Base-by-base conservation (phyloP, 2,329 filamentous ascomycete genomes). In the Talaromyces sp. region DNA sequence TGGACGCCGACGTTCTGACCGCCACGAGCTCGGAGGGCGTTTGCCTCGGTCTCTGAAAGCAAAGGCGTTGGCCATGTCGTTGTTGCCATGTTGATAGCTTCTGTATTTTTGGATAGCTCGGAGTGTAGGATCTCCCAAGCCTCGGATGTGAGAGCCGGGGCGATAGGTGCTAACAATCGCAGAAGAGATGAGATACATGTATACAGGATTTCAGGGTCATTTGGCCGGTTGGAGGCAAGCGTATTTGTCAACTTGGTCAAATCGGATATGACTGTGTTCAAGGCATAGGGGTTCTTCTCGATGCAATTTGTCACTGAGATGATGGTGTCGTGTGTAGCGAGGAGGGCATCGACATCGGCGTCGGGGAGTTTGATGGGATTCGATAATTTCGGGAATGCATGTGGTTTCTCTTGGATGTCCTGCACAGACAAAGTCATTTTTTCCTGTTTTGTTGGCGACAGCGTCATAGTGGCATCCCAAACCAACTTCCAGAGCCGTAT, bases 191-290 rank as follows among this genome's bases (percentile, higher is more conserved):
- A 81, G 77, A 73, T 78, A 80, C 68, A 90, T 72, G 71, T 69
- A 58, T 79, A 79, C 37, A 73, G 68, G 4, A 77, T 60, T 3
- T 73, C 70, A 43, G 81, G 79, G n/a, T 62, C 33, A 6, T 79
- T 79, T 14, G 82, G 78, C 14, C 37, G 37, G 24, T 33, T 41
- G 3, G 83, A 83, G 37, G 83, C 75, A 14, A 93, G 78, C 0
- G 81, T 77, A 74, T 96, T 96, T 3, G 91, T 93, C 16, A 96
- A 82, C 48, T 85, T 87, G 84, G 92, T 97, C 14, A 97, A 82
- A 72, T 94, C 90, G 1, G 91, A 95, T 19, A 96, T 85, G 9
- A 91, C 84, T 0, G 92, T 96, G 78, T 96, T 97, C 62, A 97
- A 82, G 0, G 90, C 84, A 74, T 93, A 90, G 0, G 92, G 87